Conservation (phyloP, 164 flowering plant species). For the Liquidambar formosana region DNA sequence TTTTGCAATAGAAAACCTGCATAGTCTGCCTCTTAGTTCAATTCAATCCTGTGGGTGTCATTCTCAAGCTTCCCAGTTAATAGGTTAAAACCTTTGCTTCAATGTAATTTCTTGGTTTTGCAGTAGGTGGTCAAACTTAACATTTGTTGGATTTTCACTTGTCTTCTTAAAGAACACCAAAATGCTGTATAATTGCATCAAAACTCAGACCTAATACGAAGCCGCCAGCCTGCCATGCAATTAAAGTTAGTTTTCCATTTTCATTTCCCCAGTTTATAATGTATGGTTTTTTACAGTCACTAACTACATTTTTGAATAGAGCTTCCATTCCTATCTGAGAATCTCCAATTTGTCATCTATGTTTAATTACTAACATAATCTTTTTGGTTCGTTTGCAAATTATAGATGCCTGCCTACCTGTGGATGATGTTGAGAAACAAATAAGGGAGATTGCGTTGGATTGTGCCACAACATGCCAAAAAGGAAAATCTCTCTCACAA, state of each 20-base stretch:
- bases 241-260: too few relatives aligned
- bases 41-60: not conserved
- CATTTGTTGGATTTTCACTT: too few relatives aligned
- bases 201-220: too few relatives aligned
- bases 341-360: too few relatives aligned
- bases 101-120: not conserved
- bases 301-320: too few relatives aligned
- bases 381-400: slow-evolving; percentile 35
- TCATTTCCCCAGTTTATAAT: too few relatives aligned
- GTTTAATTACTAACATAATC: not conserved
- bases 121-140: too few relatives aligned
- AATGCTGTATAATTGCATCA: too few relatives aligned
- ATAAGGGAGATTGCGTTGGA: slow-evolving; percentile 44
- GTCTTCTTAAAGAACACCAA: too few relatives aligned
- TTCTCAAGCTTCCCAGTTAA: not conserved
- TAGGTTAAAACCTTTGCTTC: not conserved
- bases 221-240: too few relatives aligned
- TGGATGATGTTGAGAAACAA: slow-evolving; percentile 65
- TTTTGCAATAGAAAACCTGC: not conserved
- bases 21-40: not conserved
- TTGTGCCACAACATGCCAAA: slow-evolving; percentile 41
- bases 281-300: too few relatives aligned
- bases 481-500: slow-evolving; percentile 49
- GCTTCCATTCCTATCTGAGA: too few relatives aligned
- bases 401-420: slow-evolving; percentile 57